Base-by-base conservation (phyloP, 108 stramenopile genomes). In the Schizochytrium sp. region DNA sequence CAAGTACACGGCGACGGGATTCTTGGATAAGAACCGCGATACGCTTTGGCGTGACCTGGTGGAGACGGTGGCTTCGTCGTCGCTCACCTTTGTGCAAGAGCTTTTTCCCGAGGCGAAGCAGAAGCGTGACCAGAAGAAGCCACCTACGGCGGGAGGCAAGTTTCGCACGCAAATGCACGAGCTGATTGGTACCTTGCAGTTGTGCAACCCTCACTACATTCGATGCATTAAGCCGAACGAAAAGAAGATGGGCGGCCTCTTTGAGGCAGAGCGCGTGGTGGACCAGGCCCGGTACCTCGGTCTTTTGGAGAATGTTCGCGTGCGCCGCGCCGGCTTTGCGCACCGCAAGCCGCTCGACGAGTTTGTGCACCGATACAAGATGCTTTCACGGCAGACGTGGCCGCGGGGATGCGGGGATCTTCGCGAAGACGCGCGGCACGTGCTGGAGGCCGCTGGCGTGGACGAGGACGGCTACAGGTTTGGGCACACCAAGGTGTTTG, bases 401-500 rank as follows among this genome's bases (percentile, higher is more conserved):
- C 55, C 21, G 19, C n/a, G 19, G 23, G 34, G 55, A 25, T 58
- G 47, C 25, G 88, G 89, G 18, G 58, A 87, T 83, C 72, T 87
- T 10, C 23, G 44, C 14, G 76, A 34, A 6, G 76, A 83, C 28
- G 76, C 51, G 23, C 45, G 51, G 4, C 76, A 83, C 76, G 48
- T 83, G 0, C n/a, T 83, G 45, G 76, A 83, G 25, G 45, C 76
- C 6, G 51, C 28, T 23, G 51, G 90, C 12, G 87, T 69, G 44
- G 91, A 53, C 72, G 76, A 53, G 51, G 76, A 83, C 51, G 76
- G 76, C 48, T 63, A 59, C 16, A 55, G 71, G 57, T n/a, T 92
- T 90, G 92, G 92, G 10, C 45, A 29, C 29, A 92, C 92, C 51
- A 92, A 92, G 90, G 60, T 92, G 5, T 92, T 92, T 89, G 91